Percentiles rank a stretch among this genome's conserved stretches.
These are phyloP conservation scores for Vinca minor DNA, from an alignment of 257 asterid species.

Conservation along the genomic window DNA sequence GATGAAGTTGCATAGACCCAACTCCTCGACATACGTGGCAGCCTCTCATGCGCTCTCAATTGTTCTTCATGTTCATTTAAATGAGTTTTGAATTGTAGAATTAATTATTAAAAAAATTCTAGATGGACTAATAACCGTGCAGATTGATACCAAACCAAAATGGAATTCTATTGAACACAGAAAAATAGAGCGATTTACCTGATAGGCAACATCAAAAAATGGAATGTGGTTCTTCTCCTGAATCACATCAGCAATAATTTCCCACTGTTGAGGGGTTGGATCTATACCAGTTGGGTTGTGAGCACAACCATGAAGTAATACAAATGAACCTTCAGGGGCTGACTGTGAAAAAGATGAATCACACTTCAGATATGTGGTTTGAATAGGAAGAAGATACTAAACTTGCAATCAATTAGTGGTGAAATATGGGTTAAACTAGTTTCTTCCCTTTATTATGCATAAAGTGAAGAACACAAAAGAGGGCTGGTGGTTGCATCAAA, in stretches of 20 bases:
- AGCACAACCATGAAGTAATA: conserved; percentile 92
- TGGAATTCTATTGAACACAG: conserved; percentile 1
- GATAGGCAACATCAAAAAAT: conserved; percentile 98
- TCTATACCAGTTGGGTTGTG: conserved; percentile 99
- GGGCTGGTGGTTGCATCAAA: background rate
- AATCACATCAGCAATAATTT: conserved; percentile 73
- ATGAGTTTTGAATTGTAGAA: background rate
- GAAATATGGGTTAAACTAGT: background rate
- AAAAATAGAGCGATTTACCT: conserved; percentile 41
- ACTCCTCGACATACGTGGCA: background rate
- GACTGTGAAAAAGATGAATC: conserved; percentile 33
- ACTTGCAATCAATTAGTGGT: background rate
- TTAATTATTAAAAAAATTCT: no score
- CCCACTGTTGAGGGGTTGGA: conserved; percentile 91
- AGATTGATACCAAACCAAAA: background rate
- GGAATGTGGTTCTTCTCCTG: conserved; percentile 90
- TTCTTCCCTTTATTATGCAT: background rate
- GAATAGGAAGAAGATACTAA: background rate
- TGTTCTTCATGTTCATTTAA: background rate
- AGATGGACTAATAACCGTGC: background rate
- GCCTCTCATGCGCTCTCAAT: background rate
- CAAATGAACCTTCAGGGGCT: conserved; percentile 91
- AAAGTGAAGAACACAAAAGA: background rate
- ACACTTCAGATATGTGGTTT: conserved; percentile 1
- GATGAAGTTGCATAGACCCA: background rate